Evolutionary conservation across 805 yeast species (phyloP).

Genomic region (Phaffomyces thermotolerans): DNA sequence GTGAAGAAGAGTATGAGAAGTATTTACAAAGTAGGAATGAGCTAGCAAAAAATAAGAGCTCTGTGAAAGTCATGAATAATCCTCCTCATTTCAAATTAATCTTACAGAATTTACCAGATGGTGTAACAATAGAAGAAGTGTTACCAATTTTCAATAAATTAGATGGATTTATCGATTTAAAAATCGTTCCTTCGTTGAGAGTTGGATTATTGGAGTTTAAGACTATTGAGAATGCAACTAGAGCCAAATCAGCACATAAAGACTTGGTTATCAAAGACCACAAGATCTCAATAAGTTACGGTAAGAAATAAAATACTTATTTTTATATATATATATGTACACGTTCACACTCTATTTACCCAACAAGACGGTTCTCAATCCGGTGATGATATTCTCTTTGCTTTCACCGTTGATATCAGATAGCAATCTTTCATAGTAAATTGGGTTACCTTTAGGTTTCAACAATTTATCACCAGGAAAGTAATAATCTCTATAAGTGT

Average conservation of each 20-base stretch:
- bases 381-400: constrained; percentile 57
- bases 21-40: constrained; percentile 15
- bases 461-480: constrained; percentile 57
- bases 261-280: constrained; percentile 17
- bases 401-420: constrained; percentile 65
- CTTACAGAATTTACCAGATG: constrained; percentile 54
- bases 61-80: constrained; percentile 12
- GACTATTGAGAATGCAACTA: constrained; percentile 42
- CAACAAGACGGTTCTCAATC: constrained; percentile 66
- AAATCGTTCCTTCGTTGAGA: constrained; percentile 57
- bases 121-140: constrained; percentile 34
- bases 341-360: constrained; percentile 45
- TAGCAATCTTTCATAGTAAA: constrained; percentile 64
- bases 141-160: constrained; percentile 38
- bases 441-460: constrained; percentile 80
- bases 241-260: constrained; percentile 26
- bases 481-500: constrained; percentile 58
- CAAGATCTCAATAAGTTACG: constrained; percentile 21
- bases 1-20: constrained; percentile 8
- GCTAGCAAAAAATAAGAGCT: constrained; percentile 14
- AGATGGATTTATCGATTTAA: constrained; percentile 58
- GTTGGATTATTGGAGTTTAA: constrained; percentile 81
- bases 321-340: not conserved
- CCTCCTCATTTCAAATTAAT: constrained; percentile 71
- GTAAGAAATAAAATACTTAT: constrained; percentile 17